Base-by-base conservation (phyloP, 805 yeast species). In the Barnettozyma botsteinii region DNA sequence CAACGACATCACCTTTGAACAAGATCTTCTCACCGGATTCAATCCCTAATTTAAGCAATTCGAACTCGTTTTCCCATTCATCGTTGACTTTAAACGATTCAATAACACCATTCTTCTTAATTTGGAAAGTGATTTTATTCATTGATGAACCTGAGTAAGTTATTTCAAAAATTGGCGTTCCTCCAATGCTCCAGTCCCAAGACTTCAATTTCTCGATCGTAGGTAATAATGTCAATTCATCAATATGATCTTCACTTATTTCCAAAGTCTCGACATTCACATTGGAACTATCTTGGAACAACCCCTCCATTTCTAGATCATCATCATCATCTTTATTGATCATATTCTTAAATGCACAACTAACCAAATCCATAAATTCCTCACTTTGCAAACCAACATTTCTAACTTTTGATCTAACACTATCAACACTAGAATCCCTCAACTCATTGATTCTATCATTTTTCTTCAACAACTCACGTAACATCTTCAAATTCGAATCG, bases 401-500 rank as follows among this genome's bases (percentile, higher is more conserved):
- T 1, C 74, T 61, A 4, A 93, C 94, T n/a, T 78, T 78, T 0
- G 96, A 78, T 35, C 79, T 75, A 4, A 91, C 95, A 22, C 96
- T 85, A 24, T 75, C 77, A 1, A 91, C 86, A 9, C 81, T 61
- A 10, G 47, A 38, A 1, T 49, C 43, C 0, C 76, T 77, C 4
- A 60, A 49, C 1, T 61, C 46, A 10, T 62, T 60, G 13, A 40
- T 18, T 4, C 7, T 10, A n/a, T 26, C 17, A 26, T 32, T 27
- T 31, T 68, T 71, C 13, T 72, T 70, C 43, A 93, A 65, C 12
- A 86, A 57, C n/a, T 74, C 66, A 2, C 79, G 66, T 42, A 93
- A 66, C 1, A 69, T 61, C n/a, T 67, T 68, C 20, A 93, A 61
- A 28, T 79, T 67, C 31, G 94, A 79, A 40, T 74, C 64, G 19